Base-by-base conservation (phyloP, 73 alveolate genomes). In the Halteria grandinella region DNA sequence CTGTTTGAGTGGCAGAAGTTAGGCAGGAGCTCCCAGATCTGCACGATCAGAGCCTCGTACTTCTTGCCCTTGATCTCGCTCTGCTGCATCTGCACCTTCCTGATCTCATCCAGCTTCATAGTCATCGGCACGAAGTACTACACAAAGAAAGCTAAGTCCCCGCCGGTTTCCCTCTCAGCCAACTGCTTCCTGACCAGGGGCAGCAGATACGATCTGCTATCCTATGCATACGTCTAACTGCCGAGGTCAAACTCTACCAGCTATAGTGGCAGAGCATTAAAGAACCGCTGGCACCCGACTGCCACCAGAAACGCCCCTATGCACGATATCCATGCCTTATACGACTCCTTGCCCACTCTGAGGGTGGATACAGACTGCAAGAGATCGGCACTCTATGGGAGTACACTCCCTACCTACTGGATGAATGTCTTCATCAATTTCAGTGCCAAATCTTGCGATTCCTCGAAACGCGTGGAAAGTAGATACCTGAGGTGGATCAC, bases 11-110 rank as follows among this genome's bases (percentile, higher is more conserved):
- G 8, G 53, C 84, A 69, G 74, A 51, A 80, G 48, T 66, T 20
- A 24, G 90, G 90, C 41, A 80, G 49, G 50, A 69, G 21, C 49
- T 69, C 90, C 90, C 83, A 69, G 0, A 80, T 34, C 43, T 80
- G 75, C 14, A 34, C 55, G 50, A 80, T 69, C 51, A 80, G 36
- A 0, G 74, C 24, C 21, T 69, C 72, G 51, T 32, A 41, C 66
- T 80, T 80, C 55, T 80, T 70, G 45, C 20, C 45, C 23, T 70
- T 70, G 18, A 70, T 24, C 23, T 70, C 83, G 23, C 59, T 28
- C 41, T 70, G 32, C 5, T 12, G 0, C n/a, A 32, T 70, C 40
- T 44, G 59, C 32, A 6, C 3, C 59, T 51, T 49, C 17, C 48
- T 70, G 59, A 20, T 23, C 28, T 50, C 50, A 29, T 70, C 79